Base-by-base conservation (phyloP, 192 early-diverging fungal genomes). In the Entomortierella lignicola region DNA sequence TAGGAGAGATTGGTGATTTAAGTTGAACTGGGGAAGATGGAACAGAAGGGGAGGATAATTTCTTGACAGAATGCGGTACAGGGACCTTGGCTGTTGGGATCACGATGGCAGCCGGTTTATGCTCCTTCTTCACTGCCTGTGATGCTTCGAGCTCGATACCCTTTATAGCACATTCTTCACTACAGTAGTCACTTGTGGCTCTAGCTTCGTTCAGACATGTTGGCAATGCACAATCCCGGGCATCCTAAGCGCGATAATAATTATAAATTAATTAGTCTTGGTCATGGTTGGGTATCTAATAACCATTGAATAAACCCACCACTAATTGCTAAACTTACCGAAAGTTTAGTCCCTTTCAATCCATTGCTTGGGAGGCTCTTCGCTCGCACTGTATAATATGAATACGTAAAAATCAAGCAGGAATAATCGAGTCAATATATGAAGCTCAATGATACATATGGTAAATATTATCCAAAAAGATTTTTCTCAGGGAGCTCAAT, bases 141-240 rank as follows among this genome's bases (percentile, higher is more conserved):
- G 53, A 48, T 1, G 77, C 70, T 20, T 73, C 77, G 31, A 80
- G 71, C 48, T 83, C 83, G 55, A 74, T 77, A 55, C 80, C 83
- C 52, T 81, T 84, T 48, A 83, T 69, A 39, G 72, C 71, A 44
- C 84, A 85, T 10, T 74, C 63, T 34, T 85, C 82, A 48, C 84
- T 83, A 47, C 84, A 85, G 51, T 83, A 85, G 50, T 62, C 71
- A 39, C 63, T 73, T n/a, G 72, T 77, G 13, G 73, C 60, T 37
- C 83, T 60, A 4, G 83, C 83, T 44, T 71, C 62, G 41, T 82
- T 79, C 29, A 62, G 52, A 60, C 83, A 84, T 4, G 74, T 72
- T 30, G 82, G 80, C 18, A 72, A 39, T 4, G 66, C 69, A 30
- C 83, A 84, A 37, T 84, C 68, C 53, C 72, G 23, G 60, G 66